Base-by-base conservation (phyloP, 345 rosid genomes). In the Rhodamnia rubescens region DNA sequence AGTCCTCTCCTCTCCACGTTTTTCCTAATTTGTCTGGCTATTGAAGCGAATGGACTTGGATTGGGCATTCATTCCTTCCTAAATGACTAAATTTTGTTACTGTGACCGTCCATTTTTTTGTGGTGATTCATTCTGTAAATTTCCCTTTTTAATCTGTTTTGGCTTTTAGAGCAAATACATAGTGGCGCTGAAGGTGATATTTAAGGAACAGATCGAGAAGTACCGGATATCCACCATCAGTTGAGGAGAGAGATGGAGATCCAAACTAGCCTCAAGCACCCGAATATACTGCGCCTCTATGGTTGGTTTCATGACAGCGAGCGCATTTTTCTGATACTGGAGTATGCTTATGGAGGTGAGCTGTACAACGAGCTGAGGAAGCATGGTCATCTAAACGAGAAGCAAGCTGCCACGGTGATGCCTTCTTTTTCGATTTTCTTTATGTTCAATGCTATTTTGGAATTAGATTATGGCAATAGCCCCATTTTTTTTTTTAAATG, bases 161-260 rank as follows among this genome's bases (percentile, higher is more conserved):
- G 26, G 55, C 50, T 36, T 27, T 29, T 85, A 96, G 97, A 93
- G 94, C 89, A 93, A 94, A 84, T 93, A 87, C 89, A 56, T 95
- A 44, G 98, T 97, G 87, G 99, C 99, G 75, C 55, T 97, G 89
- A 96, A 97, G 88, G 90, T 97, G 82, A 87, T 97, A 36, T 97
- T 95, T 94, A 96, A 96, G 92, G 95, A 92, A 32, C 99, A 97
- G 83, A 92, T 95, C 40, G 99, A 96, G 86, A 97, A 95, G 90
- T 95, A 97, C 86, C 90, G 85, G 80, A 90, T 96, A 90, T 96
- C 83, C 98, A 94, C 80, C 94, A 96, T 82, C 99, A 95, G 90
- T 80, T 97, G 86, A 90, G 91, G 90, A 92, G 99, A 88, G 99
- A 97, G 85, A 94, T 95, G 96, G 97, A 97, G 93, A 97, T 97